Evolutionary conservation across 106 monocot genomes (phyloP).

Genomic region (Dactylorhiza incarnata): DNA sequence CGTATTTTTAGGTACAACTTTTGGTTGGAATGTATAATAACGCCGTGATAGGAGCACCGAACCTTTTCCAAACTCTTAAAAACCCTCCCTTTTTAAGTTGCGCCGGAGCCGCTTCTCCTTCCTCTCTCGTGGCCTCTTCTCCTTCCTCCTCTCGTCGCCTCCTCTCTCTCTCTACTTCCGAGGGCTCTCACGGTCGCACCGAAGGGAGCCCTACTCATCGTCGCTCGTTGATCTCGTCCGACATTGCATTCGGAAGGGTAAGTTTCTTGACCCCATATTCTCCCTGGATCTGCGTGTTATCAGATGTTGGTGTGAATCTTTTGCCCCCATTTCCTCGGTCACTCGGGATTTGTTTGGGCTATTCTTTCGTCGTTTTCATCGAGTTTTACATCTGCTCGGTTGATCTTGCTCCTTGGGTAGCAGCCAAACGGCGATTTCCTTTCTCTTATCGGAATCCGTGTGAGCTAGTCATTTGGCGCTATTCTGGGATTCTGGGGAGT

Average conservation of each 20-base stretch:
- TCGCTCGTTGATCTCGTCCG: not conserved
- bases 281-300: not conserved
- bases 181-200: not conserved
- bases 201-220: not conserved
- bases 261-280: not conserved
- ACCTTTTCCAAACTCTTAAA: not conserved
- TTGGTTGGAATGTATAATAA: not conserved
- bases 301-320: not conserved
- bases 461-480: not conserved
- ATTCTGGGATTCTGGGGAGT: not conserved
- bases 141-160: not conserved
- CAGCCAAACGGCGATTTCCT: not conserved
- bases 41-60: not conserved
- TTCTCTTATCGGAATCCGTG: not conserved
- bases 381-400: not conserved
- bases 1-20: not conserved
- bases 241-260: not conserved
- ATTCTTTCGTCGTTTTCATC: not conserved
- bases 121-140: not conserved
- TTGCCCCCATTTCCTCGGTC: not conserved
- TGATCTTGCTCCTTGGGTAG: not conserved
- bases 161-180: not conserved
- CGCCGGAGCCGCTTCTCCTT: not conserved
- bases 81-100: conserved; percentile 1
- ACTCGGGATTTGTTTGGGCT: not conserved